Evolutionary conservation across 805 yeast genomes (phyloP).

Genomic region (Kluyveromyces lactis): DNA sequence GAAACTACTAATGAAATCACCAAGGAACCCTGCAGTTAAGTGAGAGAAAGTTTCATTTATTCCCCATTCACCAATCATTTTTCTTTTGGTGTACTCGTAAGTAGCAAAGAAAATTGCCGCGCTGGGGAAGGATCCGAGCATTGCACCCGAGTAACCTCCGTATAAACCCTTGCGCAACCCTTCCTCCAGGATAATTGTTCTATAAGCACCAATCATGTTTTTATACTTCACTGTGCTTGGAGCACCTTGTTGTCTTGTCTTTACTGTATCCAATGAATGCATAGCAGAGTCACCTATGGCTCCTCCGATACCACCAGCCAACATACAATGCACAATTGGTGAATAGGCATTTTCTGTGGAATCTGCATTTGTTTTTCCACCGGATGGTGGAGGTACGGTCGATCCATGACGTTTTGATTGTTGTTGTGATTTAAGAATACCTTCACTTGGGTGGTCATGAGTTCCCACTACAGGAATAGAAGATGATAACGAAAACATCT

Average conservation of each 20-base stretch:
- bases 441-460: slow-evolving; percentile 4
- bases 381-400: slow-evolving; percentile 4
- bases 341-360: slow-evolving; percentile 4
- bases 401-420: neutral
- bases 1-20: slow-evolving; percentile 82
- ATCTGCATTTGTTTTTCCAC: neutral
- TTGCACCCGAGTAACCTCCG: slow-evolving; percentile 88
- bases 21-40: slow-evolving; percentile 81
- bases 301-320: slow-evolving; percentile 96
- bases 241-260: slow-evolving; percentile 96
- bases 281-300: slow-evolving; percentile 83
- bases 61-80: slow-evolving; percentile 51
- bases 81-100: slow-evolving; percentile 74
- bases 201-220: slow-evolving; percentile 68
- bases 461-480: slow-evolving; percentile 16
- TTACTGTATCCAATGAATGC: slow-evolving; percentile 96
- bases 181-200: slow-evolving; percentile 71
- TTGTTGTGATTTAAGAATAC: slow-evolving; percentile 1
- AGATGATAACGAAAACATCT: slow-evolving; percentile 17
- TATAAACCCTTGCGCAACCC: slow-evolving; percentile 80
- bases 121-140: slow-evolving; percentile 87
- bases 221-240: slow-evolving; percentile 54
- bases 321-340: slow-evolving; percentile 50
- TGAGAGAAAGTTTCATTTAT: slow-evolving; percentile 75
- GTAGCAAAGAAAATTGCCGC: slow-evolving; percentile 92